Conservation (phyloP, 1,284 basidiomycete genomes). For the Hemileia vastatrix region DNA sequence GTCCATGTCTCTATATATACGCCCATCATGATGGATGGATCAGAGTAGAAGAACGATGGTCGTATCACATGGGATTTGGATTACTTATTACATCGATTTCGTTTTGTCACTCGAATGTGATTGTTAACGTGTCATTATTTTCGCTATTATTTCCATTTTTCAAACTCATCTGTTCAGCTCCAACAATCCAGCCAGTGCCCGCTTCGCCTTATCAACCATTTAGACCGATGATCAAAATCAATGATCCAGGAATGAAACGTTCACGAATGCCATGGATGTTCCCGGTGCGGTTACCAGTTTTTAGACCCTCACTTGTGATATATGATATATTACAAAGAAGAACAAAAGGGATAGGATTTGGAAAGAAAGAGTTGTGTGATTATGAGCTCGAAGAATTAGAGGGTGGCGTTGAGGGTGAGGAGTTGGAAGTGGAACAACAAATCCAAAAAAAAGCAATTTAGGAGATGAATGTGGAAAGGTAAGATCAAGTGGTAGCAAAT, state of each 20-base stretch:
- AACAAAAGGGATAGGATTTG: neutral
- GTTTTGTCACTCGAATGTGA: neutral
- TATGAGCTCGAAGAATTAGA: neutral
- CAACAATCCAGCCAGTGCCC: neutral
- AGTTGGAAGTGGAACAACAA: too few relatives aligned
- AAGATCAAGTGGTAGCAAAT: too few relatives aligned
- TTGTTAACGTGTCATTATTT: slow-evolving; percentile 11
- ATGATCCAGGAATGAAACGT: neutral
- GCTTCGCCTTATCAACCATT: neutral
- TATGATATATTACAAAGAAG: too few relatives aligned
- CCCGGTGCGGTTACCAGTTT: neutral
- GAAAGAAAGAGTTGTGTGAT: neutral
- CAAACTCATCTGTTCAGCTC: neutral
- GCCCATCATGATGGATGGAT: neutral
- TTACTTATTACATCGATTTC: slow-evolving; percentile 1
- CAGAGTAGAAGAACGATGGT: slow-evolving; percentile 13
- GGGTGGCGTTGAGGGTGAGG: too few relatives aligned
- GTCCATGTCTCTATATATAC: neutral
- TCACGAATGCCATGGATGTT: neutral
- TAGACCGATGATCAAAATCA: neutral
- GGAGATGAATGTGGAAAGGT: too few relatives aligned
- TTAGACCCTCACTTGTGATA: neutral
- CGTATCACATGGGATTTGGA: slow-evolving; percentile 17
- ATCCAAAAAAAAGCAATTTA: too few relatives aligned
- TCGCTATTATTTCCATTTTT: slow-evolving; percentile 16